Base-by-base conservation (phyloP, 2,329 filamentous ascomycete genomes). In the Sporothrix humicola region DNA sequence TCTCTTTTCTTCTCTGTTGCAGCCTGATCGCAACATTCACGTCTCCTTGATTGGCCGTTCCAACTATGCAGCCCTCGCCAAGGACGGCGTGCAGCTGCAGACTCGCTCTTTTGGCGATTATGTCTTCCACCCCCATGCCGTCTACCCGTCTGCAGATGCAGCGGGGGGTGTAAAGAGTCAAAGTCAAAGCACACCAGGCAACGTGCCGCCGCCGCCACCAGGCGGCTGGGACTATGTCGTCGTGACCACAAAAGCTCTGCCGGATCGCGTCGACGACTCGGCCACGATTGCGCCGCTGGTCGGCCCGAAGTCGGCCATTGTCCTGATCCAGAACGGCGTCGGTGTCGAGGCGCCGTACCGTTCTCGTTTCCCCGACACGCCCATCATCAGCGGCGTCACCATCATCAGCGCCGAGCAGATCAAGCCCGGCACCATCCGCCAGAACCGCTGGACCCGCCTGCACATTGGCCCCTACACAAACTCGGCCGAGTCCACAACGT, bases 361-460 rank as follows among this genome's bases (percentile, higher is more conserved):
- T 44, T 82, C 83, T 70, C 86, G 90, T 5, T 93, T 93, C 77
- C 89, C 90, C 0, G 63, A 79, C 2, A 87, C 86, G 1, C 85
- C 87, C 1, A 88, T 93, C 65, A 82, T 93, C 74, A 91, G 88
- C 77, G 91, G 89, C 31, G 91, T 93, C 44, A 93, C 91, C 1
- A 86, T 93, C 74, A 86, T 91, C 46, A 91, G 88, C 76, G 91
- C 90, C 17, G 91, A 90, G 76, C 91, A 93, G 81, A 87, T 86
- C 6, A 81, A 82, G 2, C 89, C 87, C 31, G 91, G 91, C 5
- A 82, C 87, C 0, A 87, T 93, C 73, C 85, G 87, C 65, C 91
- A 93, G 81, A 92, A 93, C 79, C 87, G 91, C 54, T 93, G 91
- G 91, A 93, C 91, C 61, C 83, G 91, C 56, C 90, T 93, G 74